Evolutionary conservation across 2,329 filamentous ascomycete genomes (phyloP), one percentile per base, ranked within the genome.

Genomic region (Ramularia endophylla): DNA sequence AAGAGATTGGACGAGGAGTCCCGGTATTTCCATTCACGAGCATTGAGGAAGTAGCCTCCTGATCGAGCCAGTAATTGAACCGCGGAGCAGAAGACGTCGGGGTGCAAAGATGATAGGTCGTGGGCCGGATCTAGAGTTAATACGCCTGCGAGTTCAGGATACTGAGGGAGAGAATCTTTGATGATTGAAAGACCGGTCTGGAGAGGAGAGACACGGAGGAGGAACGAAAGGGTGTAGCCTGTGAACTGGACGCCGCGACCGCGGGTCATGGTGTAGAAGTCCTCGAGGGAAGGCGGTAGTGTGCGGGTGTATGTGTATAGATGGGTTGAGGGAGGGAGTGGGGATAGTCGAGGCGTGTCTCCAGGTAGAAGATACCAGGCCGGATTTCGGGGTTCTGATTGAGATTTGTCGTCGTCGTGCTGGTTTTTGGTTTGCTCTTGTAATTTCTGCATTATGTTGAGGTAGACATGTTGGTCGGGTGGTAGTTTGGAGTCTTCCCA

Each of bases 261-360:
- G 9, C 65, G 57, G 77, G 88, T 84, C 30, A 71, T 66, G 8
- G 68, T 56, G 44, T 82, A 83, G 3, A 89, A 66, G 37, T 75
- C 67, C 4, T 70, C 62, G 8, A 80, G 63, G 1, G 68, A 72
- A 2, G 84, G 84, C 1, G 83, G 77, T 11, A 70, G 66, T 31
- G 79, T 65, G n/a, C 77, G 71, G 28, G 78, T 73, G 50, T 77
- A 77, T 43, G 85, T 83, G 40, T 80, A 77, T n/a, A 80, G 73
- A 44, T 83, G 54, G 71, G 73, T 60, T 72, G 85, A 60, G 41
- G 77, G 71, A 15, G 80, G 65, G 15, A 78, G 70, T 4, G 75
- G 67, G 31, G 70, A 62, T 8, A 75, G 65, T 54, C 81, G 77
- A 43, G 62, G 68, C 28, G 67, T 67, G 51, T 85, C 82, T 9